Evolutionary conservation across 2,329 filamentous ascomycete genomes (phyloP).

Genomic region (Phyllosticta ampelicida): DNA sequence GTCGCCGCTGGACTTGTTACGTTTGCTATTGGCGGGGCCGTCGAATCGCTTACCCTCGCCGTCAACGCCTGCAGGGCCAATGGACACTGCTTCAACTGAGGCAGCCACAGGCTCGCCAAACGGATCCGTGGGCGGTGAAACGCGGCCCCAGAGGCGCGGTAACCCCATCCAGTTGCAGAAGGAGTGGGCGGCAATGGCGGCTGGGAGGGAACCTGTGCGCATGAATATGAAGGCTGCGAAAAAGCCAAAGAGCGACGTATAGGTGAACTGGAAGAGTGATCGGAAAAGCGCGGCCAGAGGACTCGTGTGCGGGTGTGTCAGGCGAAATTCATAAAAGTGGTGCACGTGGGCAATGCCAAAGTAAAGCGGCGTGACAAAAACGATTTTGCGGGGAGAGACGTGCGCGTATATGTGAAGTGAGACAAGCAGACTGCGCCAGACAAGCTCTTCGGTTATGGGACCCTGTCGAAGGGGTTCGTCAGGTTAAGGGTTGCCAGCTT

Average conservation of each 20-base stretch:
- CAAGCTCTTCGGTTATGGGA: slow-evolving; percentile 82
- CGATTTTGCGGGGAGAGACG: slow-evolving; percentile 42
- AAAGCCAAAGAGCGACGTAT: slow-evolving; percentile 87
- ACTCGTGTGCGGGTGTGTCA: slow-evolving; percentile 64
- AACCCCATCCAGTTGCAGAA: slow-evolving; percentile 93
- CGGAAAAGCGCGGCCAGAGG: slow-evolving; percentile 53
- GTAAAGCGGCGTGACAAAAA: slow-evolving; percentile 76
- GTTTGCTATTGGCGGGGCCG: slow-evolving; percentile 20
- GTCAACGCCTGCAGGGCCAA: slow-evolving; percentile 22
- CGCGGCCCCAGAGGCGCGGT: slow-evolving; percentile 71
- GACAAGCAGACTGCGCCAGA: slow-evolving; percentile 81
- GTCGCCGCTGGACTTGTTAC: slow-evolving; percentile 13
- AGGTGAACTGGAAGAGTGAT: slow-evolving; percentile 73
- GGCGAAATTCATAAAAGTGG: slow-evolving; percentile 88
- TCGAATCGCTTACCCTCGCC: slow-evolving; percentile 18
- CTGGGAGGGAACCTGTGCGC: slow-evolving; percentile 69
- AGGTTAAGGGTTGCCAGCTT: background rate
- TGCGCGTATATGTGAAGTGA: slow-evolving; percentile 67
- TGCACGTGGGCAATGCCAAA: slow-evolving; percentile 92
- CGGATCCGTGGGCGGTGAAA: slow-evolving; percentile 32
- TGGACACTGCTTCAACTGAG: slow-evolving; percentile 19
- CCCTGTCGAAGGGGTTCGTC: slow-evolving; percentile 32
- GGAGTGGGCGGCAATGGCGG: slow-evolving; percentile 64
- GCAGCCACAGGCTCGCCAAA: slow-evolving; percentile 31
- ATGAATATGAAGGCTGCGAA: slow-evolving; percentile 85